Evolutionary conservation across 2,329 filamentous ascomycete genomes (phyloP).

Genomic region (Pseudocercospora eumusae): DNA sequence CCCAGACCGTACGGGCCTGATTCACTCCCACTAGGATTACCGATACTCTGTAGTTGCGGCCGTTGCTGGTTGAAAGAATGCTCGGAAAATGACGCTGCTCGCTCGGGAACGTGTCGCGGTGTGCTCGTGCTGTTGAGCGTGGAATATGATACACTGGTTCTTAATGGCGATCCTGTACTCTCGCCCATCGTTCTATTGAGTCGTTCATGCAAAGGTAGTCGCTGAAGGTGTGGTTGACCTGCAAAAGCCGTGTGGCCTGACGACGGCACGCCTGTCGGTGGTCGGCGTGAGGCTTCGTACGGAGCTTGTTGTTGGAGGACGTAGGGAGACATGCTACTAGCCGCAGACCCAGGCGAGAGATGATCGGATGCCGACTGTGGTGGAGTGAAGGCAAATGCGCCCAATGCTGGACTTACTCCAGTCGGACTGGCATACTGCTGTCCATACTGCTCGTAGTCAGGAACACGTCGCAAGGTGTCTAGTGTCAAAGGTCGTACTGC

Average conservation of each 20-base stretch:
- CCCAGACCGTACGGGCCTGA: slow-evolving; percentile 37
- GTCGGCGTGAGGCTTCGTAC: slow-evolving; percentile 31
- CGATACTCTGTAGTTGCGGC: slow-evolving; percentile 27
- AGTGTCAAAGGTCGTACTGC: slow-evolving; percentile 69
- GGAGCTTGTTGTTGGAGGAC: slow-evolving; percentile 39
- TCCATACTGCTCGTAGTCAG: slow-evolving; percentile 65
- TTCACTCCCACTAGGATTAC: slow-evolving; percentile 22
- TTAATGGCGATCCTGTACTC: slow-evolving; percentile 47
- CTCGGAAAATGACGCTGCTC: slow-evolving; percentile 34
- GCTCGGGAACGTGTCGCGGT: slow-evolving; percentile 26
- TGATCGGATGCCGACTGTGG: slow-evolving; percentile 53
- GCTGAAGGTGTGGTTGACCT: slow-evolving; percentile 41
- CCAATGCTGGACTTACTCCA: slow-evolving; percentile 67
- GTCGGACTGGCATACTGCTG: slow-evolving; percentile 62
- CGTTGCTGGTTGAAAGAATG: slow-evolving; percentile 30
- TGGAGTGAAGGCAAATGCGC: slow-evolving; percentile 65
- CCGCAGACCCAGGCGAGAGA: slow-evolving; percentile 47
- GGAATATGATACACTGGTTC: slow-evolving; percentile 51
- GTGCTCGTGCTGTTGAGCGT: slow-evolving; percentile 25
- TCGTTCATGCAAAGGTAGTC: slow-evolving; percentile 48
- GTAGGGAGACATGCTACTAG: slow-evolving; percentile 43
- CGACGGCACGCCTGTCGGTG: slow-evolving; percentile 25
- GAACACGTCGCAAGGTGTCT: slow-evolving; percentile 64
- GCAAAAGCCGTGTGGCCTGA: slow-evolving; percentile 22
- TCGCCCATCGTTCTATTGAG: slow-evolving; percentile 46